Base-by-base conservation (phyloP, 169 alveolate genomes). In the Babesia caballi region DNA sequence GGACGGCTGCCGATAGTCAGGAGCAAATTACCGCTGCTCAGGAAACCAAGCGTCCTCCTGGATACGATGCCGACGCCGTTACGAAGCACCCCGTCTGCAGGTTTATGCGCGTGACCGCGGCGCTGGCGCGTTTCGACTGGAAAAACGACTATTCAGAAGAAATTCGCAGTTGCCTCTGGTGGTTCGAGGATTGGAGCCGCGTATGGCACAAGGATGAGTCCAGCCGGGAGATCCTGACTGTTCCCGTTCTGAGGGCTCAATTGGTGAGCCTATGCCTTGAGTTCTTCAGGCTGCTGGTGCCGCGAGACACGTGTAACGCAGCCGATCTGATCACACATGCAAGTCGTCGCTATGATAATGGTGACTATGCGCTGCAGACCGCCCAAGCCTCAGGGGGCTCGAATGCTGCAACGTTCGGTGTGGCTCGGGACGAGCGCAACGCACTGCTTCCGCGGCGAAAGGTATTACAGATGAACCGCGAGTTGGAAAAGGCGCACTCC, bases 61-160 rank as follows among this genome's bases (percentile, higher is more conserved):
- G 25, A 19, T 28, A 17, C 25, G n/a, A 21, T 23, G 28, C 71
- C 35, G 36, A 78, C 38, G 2, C 42, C 11, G 85, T 75, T 11
- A 46, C 85, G 9, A 25, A 23, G 2, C 74, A 78, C 23, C 82
- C 86, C 7, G 36, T 78, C 19, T 56, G 63, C 19, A 28, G 58
- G 53, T 49, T 78, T 28, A 61, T 78, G 57, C 50, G 82, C 23
- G 50, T 57, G 5, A 33, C 53, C 8, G 35, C 38, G 6, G 66
- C 76, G 2, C 25, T 78, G 33, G 33, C 65, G 6, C 25, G 35
- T 19, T 27, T 35, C 38, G 70, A 67, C 51, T 46, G 71, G 53
- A 38, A 67, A 35, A 56, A 23, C 19, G 63, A 44, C 44, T 44
- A 66, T 23, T 54, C 61, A 12, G 27, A 56, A 1, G 53, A 47